Percentiles rank a stretch among this genome's conserved stretches.
Conservation (phyloP, 352 stramenopile genomes). For the Globisporangium lucens region DNA sequence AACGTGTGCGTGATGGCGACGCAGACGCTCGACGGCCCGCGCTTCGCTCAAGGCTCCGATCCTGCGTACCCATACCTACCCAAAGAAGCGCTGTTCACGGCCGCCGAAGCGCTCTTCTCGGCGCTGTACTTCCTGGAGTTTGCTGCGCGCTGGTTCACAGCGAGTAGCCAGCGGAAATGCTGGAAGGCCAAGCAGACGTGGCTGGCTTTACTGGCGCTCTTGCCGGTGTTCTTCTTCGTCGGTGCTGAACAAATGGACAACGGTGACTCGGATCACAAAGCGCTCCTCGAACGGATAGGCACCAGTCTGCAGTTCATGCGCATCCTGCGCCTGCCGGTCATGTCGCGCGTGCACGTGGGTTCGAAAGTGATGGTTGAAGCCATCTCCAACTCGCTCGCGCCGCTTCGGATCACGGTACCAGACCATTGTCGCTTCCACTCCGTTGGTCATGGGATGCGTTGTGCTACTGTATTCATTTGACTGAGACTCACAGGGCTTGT, state of each 20-base stretch:
- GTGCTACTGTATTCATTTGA: neutral
- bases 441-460: neutral
- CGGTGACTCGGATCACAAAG: conserved; percentile 11
- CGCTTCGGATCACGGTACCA: conserved; percentile 44
- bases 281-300: conserved; percentile 2
- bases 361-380: conserved; percentile 44
- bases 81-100: conserved; percentile 22
- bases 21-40: conserved; percentile 53
- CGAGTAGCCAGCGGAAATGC: conserved; percentile 22
- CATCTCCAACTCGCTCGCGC: conserved; percentile 29
- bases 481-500: neutral
- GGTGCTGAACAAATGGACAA: conserved; percentile 8
- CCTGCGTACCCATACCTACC: conserved; percentile 48
- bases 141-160: conserved; percentile 21
- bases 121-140: conserved; percentile 51
- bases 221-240: conserved; percentile 29
- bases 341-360: conserved; percentile 35
- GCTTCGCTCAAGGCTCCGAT: conserved; percentile 28
- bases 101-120: conserved; percentile 32
- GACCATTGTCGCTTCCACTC: too few relatives aligned
- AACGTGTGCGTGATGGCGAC: conserved; percentile 22
- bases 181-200: conserved; percentile 34
- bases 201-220: conserved; percentile 29
- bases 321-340: conserved; percentile 30
- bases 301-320: conserved; percentile 33